Base-by-base conservation (phyloP, 208 protist species). In the Phytomonas francai region DNA sequence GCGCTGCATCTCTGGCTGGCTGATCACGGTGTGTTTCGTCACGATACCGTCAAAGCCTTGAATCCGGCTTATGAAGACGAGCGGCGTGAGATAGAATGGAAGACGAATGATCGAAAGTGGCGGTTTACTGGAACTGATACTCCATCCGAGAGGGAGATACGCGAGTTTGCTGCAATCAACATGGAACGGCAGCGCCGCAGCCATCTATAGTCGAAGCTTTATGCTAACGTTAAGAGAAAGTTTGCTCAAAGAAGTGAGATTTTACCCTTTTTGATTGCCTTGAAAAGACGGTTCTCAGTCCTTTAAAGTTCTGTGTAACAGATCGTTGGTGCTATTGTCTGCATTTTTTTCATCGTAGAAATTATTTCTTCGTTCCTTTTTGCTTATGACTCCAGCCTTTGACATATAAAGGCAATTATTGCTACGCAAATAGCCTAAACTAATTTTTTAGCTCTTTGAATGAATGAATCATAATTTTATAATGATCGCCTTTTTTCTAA, bases 31-130 rank as follows among this genome's bases (percentile, higher is more conserved):
- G 73, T 92, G 65, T 95, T 95, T 68, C 80, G 86, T 14, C 89
- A 95, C 59, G 89, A 92, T 70, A 92, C 89, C 6, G 80, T 95
- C 28, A 92, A 91, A 76, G 89, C 89, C 0, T 78, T 95, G 25
- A 92, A 91, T 64, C 89, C 89, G 6, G 85, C 89, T 22, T 92
- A 89, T 72, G 89, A 95, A 65, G 83, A 92, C 70, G 89, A 95
- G 75, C 82, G 87, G 9, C 78, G 84, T 9, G 79, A 76, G 29
- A 87, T 91, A 49, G 80, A 92, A 66, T 91, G 85, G 83, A 95
- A 95, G 73, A 73, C 83, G 6, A 95, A 95, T 62, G 89, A 95
- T 51, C 70, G 86, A 19, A 95, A 92, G 63, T 95, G 87, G 86
- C 77, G 86, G 36, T 91, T 95, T 64, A 92, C 86, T 1, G 89